Evolutionary conservation across 2,329 filamentous ascomycete species (phyloP), one percentile per base, ranked within the genome.

Genomic region (Pseudonectria foliicola): DNA sequence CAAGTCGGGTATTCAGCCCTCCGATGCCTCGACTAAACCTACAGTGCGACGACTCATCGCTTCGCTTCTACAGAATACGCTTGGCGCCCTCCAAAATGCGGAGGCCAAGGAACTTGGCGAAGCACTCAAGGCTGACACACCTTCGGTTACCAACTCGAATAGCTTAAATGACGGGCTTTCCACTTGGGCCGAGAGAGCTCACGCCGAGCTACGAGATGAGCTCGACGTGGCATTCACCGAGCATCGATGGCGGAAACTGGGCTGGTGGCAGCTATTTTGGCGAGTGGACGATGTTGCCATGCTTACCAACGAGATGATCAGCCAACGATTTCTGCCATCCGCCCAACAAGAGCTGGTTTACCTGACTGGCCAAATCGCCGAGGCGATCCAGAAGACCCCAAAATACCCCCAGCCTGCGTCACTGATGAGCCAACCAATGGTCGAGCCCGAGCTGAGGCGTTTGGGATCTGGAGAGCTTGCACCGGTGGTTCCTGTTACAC

Each of bases 191-290:
- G 80, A 90, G 50, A 68, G 69, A 14, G 86, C 85, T 0, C 90
- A 96, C 55, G 73, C 78, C 1, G 90, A 96, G 59, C 71, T 96
- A 7, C 85, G 87, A 43, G 74, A 82, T 33, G 75, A 88, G 48
- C 75, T 95, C 2, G 82, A 90, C 45, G 64, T 77, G 29, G 88
- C 86, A 0, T 90, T 95, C 49, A 68, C 74, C 0, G 79, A 84
- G n/a, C 71, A 66, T 13, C 71, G 79, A 26, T 95, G 90, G 90
- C 75, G 77, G 16, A 82, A 84, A 43, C 68, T 95, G 4, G 74
- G 80, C 12, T 96, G 90, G 89, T 95, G 87, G 83, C 94, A 94
- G 57, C 72, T 96, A 0, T 88, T 95, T 55, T 95, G 88, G 88
- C 79, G 87, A 13, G 88, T 92, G 15, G 90, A 96, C 54, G 90